Conservation (phyloP, 2,329 filamentous ascomycete genomes). For the Westerdykella ornata region DNA sequence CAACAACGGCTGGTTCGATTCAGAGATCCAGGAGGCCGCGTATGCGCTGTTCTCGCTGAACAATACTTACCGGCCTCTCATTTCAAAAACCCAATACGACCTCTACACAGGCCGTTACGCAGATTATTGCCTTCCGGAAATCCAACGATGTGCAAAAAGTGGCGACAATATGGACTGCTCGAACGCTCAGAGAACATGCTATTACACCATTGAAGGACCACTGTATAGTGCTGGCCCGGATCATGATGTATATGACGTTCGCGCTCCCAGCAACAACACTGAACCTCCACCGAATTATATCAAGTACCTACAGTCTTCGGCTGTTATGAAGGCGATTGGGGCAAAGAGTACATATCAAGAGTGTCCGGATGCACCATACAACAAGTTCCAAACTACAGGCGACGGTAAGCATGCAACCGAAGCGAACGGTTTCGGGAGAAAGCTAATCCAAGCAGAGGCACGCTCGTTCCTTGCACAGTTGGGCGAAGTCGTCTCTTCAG, state of each 20-base stretch:
- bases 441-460: constrained; percentile 8
- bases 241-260: constrained; percentile 54
- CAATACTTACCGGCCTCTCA: constrained; percentile 44
- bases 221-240: constrained; percentile 39
- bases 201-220: constrained; percentile 44
- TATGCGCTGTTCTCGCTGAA: constrained; percentile 43
- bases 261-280: constrained; percentile 48
- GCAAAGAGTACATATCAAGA: constrained; percentile 52
- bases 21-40: constrained; percentile 47
- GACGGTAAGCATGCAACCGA: constrained; percentile 38
- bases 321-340: constrained; percentile 50
- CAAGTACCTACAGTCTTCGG: constrained; percentile 49
- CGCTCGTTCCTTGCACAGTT: constrained; percentile 17
- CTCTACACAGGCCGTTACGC: constrained; percentile 52
- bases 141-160: constrained; percentile 46
- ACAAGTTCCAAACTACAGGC: constrained; percentile 41
- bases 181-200: constrained; percentile 50
- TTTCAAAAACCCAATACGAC: constrained; percentile 36
- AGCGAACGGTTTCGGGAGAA: background rate
- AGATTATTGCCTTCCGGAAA: constrained; percentile 52
- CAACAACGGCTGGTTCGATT: constrained; percentile 52
- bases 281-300: constrained; percentile 51
- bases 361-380: constrained; percentile 38
- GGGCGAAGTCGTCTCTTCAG: constrained; percentile 17
- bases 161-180: constrained; percentile 46